These are phyloP conservation scores for Leptoxyphium fumago DNA, from an alignment of 2,329 filamentous ascomycete species.

Conservation along the genomic window DNA sequence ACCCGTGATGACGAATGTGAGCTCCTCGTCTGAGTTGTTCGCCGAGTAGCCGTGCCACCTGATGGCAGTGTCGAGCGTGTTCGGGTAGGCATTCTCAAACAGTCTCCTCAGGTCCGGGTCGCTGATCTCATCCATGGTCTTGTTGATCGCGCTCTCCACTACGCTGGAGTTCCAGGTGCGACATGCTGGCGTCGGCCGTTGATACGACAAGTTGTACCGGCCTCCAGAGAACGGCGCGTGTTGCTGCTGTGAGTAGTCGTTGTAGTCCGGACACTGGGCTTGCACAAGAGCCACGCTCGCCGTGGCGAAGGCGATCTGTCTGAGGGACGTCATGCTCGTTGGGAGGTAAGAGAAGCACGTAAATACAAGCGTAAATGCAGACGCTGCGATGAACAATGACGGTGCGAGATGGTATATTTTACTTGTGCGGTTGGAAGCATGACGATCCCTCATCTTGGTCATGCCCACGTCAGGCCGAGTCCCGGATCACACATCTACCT, in stretches of 20 bases:
- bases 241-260: constrained; percentile 24
- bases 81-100: constrained; percentile 60
- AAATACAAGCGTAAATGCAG: no score
- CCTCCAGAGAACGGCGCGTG: constrained; percentile 32
- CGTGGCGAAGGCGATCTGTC: no score
- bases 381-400: no score
- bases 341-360: no score
- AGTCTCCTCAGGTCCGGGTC: constrained; percentile 51
- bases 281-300: neutral
- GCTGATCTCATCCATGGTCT: constrained; percentile 20
- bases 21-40: constrained; percentile 45
- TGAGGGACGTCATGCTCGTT: no score
- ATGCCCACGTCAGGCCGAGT: no score
- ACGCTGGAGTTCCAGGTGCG: constrained; percentile 32
- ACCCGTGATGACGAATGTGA: constrained; percentile 45
- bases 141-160: constrained; percentile 25
- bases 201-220: constrained; percentile 30
- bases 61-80: constrained; percentile 60
- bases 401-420: no score
- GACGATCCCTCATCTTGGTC: no score
- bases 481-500: no score
- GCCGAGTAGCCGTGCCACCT: constrained; percentile 49
- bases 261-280: constrained; percentile 27
- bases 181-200: constrained; percentile 28
- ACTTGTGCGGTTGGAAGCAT: no score